phyloP scores from a whole-genome alignment of 139 green algal genomes.

The Chlorella ohadii region DNA sequence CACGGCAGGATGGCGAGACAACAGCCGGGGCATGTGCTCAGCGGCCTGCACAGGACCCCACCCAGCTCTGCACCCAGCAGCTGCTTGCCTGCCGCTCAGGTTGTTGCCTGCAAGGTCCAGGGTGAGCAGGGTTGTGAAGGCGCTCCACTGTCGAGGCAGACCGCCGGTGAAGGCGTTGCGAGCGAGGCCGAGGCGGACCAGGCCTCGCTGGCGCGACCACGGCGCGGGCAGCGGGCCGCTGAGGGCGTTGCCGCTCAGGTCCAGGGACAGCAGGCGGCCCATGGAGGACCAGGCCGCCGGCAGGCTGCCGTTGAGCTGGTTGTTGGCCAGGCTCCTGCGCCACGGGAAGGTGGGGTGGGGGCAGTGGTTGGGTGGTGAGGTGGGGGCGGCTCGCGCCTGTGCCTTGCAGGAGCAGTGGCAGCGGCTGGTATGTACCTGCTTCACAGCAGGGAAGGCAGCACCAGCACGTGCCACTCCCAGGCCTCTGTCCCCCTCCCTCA shows the following conservation, averaged over 20 bases:
- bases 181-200: constrained; percentile 42
- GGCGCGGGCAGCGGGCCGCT: constrained; percentile 16
- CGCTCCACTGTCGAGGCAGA: constrained; percentile 15
- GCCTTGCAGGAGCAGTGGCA: no score
- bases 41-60: no score
- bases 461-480: background rate
- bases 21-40: no score
- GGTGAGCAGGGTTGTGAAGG: background rate
- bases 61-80: no score
- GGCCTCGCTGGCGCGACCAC: constrained; percentile 17
- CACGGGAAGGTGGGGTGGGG: background rate
- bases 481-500: background rate
- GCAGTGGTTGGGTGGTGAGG: background rate
- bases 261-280: constrained; percentile 31
- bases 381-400: no score
- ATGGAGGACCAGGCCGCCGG: constrained; percentile 24
- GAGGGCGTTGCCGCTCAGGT: constrained; percentile 51
- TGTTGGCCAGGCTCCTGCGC: constrained; percentile 12
- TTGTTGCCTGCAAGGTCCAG: constrained; percentile 1
- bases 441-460: background rate
- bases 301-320: constrained; percentile 20
- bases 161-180: constrained; percentile 43
- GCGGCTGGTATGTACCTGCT: no score
- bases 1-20: no score
- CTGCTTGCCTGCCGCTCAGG: constrained; percentile 1